Base-by-base conservation (phyloP, 805 yeast species). In the Sporopachydermia lactativora region DNA sequence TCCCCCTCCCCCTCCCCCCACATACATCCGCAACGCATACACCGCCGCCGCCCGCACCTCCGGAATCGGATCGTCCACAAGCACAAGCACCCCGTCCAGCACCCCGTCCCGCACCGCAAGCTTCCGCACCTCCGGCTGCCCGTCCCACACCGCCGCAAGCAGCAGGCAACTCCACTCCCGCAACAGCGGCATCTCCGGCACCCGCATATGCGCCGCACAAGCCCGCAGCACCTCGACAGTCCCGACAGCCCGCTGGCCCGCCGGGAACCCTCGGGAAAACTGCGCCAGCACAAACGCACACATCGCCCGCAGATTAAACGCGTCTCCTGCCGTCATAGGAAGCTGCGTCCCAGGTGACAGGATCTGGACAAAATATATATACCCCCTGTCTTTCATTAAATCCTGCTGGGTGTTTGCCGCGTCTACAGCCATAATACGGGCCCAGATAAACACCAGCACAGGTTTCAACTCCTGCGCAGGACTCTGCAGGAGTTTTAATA, bases 401-500 rank as follows among this genome's bases (percentile, higher is more conserved):
- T 92, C 98, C 46, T 80, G 86, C 57, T 92, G 98, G 3, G 95
- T 84, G 52, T 81, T 80, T 47, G 75, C 72, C 55, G 81, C 80
- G 58, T 89, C 97, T 17, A 92, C 94, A 2, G 96, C 88, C 92
- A 92, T 85, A 16, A 92, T 85, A 48, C 97, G 69, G 1, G 97
- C 95, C 98, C 98, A 92, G 41, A 92, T 92, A 52, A 89, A 92
- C 1, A 92, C 92, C 43, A 92, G 61, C 3, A 89, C 95, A 0
- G 97, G 97, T 52, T 86, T 86, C 44, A 92, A 65, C 52, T 92
- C 97, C 18, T 84, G 94, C 0, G 97, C 96, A 0, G 97, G 97
- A 44, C 94, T 79, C 55, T 89, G 97, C 24, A 92, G 62, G 16
- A 92, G 67, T 51, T 88, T 85, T 41, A 89, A 64, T 19, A 92